These are phyloP conservation scores for Saturnispora kantuleensis DNA, from an alignment of 805 yeast genomes.

Conservation along the genomic window DNA sequence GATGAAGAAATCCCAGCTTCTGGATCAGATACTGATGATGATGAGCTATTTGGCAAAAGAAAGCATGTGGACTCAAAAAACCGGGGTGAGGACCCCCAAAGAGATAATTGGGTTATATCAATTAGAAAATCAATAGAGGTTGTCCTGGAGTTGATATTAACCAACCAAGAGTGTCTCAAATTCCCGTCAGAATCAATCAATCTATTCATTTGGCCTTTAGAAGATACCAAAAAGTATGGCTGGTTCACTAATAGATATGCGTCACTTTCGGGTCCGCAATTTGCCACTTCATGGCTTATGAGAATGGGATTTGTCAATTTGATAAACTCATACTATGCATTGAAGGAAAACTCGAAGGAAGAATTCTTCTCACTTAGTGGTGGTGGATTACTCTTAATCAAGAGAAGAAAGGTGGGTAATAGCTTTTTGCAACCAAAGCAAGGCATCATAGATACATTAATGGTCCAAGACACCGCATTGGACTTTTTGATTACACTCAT, in stretches of 20 bases:
- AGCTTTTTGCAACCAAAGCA: background rate
- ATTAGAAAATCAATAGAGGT: slow-evolving; percentile 12
- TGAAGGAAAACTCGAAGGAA: slow-evolving; percentile 12
- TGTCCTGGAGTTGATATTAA: slow-evolving; percentile 14
- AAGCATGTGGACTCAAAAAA: too few relatives aligned
- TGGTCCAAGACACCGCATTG: slow-evolving; percentile 1
- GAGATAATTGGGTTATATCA: slow-evolving; percentile 2
- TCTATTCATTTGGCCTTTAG: slow-evolving; percentile 12
- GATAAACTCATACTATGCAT: slow-evolving; percentile 24
- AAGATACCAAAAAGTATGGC: slow-evolving; percentile 1
- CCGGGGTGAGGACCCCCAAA: background rate
- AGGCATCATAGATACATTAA: background rate
- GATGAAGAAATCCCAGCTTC: slow-evolving; percentile 9
- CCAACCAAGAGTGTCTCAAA: slow-evolving; percentile 8
- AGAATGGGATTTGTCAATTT: slow-evolving; percentile 28
- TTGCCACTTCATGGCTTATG: slow-evolving; percentile 33
- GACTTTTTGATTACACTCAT: slow-evolving; percentile 21
- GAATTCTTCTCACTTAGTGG: background rate
- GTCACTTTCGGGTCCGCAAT: slow-evolving; percentile 3
- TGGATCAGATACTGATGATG: background rate
- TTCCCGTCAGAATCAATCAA: slow-evolving; percentile 10
- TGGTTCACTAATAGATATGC: slow-evolving; percentile 20
- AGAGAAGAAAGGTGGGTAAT: slow-evolving; percentile 1
- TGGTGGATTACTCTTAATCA: background rate
- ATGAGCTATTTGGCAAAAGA: background rate